Conservation (phyloP, 148 eudicot species). For the Fagopyrum homotropicum region DNA sequence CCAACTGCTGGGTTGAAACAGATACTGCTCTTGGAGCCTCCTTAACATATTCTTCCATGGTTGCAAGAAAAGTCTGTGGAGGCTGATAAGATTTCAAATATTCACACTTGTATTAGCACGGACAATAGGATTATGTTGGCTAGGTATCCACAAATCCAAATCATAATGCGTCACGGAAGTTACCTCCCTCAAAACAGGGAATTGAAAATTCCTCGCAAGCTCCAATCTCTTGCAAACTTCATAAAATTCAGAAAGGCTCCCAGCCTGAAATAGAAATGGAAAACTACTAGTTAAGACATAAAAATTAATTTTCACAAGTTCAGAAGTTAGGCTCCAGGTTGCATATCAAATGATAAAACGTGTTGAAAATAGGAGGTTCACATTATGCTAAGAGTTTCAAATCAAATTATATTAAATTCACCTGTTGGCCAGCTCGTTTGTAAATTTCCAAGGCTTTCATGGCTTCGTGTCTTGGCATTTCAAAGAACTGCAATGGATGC, state of each 20-base stretch:
- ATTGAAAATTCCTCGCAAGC: slow-evolving; percentile 94
- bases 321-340: neutral
- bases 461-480: slow-evolving; percentile 98
- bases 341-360: neutral
- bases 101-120: neutral
- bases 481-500: slow-evolving; percentile 64
- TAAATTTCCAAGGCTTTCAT: slow-evolving; percentile 85
- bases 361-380: neutral
- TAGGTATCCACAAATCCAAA: neutral
- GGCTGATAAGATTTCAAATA: slow-evolving; percentile 42
- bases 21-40: slow-evolving; percentile 91
- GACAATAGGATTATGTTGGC: neutral
- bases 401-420: slow-evolving; percentile 9
- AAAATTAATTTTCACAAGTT: neutral
- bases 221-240: slow-evolving; percentile 92
- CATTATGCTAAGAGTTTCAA: neutral
- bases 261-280: slow-evolving; percentile 44
- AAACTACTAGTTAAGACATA: neutral
- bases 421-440: slow-evolving; percentile 96
- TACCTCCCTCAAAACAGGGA: slow-evolving; percentile 94
- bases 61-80: slow-evolving; percentile 35
- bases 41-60: slow-evolving; percentile 95
- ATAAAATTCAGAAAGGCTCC: slow-evolving; percentile 81
- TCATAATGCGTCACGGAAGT: neutral
- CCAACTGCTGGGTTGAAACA: slow-evolving; percentile 65